Conservation (phyloP, 2,329 filamentous ascomycete genomes). For the Fusarium udum region DNA sequence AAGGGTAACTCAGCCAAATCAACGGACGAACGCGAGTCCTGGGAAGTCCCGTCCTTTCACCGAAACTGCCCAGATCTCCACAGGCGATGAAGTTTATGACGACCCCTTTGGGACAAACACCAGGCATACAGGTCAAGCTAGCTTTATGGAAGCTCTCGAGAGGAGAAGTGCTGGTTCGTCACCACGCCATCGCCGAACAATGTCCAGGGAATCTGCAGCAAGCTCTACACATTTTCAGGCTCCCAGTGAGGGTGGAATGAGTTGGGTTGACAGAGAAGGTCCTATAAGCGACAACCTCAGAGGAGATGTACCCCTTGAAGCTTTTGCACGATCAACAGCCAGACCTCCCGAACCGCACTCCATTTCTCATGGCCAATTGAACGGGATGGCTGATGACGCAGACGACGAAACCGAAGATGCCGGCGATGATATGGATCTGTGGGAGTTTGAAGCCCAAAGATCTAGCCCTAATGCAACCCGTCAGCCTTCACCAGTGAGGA, state of each 20-base stretch:
- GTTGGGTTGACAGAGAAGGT: constrained; percentile 53
- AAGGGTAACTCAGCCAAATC: constrained; percentile 40
- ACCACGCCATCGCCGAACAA: constrained; percentile 18
- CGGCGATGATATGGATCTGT: constrained; percentile 62
- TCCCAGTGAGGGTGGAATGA: constrained; percentile 53
- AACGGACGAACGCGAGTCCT: constrained; percentile 46
- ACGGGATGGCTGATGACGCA: constrained; percentile 29
- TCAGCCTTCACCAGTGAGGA: constrained; percentile 45
- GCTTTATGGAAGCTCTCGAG: constrained; percentile 48
- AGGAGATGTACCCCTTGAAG: constrained; percentile 48
- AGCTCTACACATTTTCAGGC: constrained; percentile 49
- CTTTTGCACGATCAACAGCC: constrained; percentile 30
- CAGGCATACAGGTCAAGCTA: constrained; percentile 43
- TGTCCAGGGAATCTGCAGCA: constrained; percentile 42
- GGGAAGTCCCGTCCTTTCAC: constrained; percentile 33
- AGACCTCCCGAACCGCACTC: background rate
- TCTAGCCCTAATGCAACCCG: constrained; percentile 49
- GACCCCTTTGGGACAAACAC: constrained; percentile 45
- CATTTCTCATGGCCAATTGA: constrained; percentile 11
- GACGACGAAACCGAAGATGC: constrained; percentile 31
- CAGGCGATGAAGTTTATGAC: constrained; percentile 31
- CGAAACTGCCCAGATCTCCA: constrained; percentile 15
- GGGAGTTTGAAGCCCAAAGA: constrained; percentile 66
- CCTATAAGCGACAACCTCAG: constrained; percentile 50
- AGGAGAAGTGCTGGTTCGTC: constrained; percentile 35